Percentiles rank a stretch among this genome's conserved stretches.
Evolutionary conservation across 768 basidiomycete species (phyloP).

Genomic region (Boletus subparvulus): DNA sequence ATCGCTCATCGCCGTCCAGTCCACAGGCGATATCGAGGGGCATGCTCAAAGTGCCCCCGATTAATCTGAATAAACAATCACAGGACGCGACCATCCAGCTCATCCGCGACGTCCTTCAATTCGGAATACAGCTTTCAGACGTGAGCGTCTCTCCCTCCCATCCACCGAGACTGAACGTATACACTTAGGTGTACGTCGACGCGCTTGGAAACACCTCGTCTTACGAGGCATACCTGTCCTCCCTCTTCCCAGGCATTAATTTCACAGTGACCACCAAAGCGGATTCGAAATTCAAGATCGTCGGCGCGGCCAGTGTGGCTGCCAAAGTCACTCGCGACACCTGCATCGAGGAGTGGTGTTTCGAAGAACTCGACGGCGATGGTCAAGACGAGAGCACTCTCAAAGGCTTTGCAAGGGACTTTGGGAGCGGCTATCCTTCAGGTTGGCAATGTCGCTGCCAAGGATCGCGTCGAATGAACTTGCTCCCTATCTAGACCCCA

Average conservation of each 20-base stretch:
- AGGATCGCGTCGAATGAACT: background rate
- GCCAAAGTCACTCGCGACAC: constrained; percentile 96
- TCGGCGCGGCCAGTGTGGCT: constrained; percentile 95
- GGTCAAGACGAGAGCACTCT: background rate
- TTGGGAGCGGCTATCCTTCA: constrained; percentile 91
- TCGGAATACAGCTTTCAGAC: constrained; percentile 77
- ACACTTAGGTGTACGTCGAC: constrained; percentile 84
- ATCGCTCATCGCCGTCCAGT: constrained; percentile 39
- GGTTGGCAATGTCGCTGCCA: constrained; percentile 42
- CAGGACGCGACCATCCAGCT: constrained; percentile 88
- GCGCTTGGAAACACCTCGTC: constrained; percentile 85
- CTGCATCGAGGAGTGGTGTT: constrained; percentile 84
- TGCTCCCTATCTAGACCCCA: constrained; percentile 64
- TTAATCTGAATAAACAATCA: constrained; percentile 85
- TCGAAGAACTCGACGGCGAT: constrained; percentile 53
- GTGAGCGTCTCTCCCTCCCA: constrained; percentile 36
- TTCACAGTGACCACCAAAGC: constrained; percentile 94
- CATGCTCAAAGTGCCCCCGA: constrained; percentile 83
- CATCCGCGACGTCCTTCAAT: constrained; percentile 80
- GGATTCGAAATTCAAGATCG: constrained; percentile 94
- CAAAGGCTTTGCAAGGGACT: constrained; percentile 33
- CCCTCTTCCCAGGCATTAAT: constrained; percentile 75
- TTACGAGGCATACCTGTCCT: constrained; percentile 82
- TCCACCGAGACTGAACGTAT: background rate
- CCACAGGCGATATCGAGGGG: constrained; percentile 89